These are phyloP conservation scores for Euphorbia pulcherrima DNA, from an alignment of 345 rosid genomes.

Conservation along the genomic window DNA sequence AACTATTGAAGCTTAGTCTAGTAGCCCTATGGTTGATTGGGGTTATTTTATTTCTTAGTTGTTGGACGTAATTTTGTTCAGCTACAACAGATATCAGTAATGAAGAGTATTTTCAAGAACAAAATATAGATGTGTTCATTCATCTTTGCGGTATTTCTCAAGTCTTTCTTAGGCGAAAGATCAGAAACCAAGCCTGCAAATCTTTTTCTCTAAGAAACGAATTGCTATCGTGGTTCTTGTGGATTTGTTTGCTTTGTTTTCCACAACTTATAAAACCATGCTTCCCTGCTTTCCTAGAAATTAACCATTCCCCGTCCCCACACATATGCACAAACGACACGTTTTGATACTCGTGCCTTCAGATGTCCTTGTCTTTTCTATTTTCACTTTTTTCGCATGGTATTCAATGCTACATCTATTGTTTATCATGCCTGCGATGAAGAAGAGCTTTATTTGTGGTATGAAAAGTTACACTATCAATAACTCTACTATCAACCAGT, in stretches of 20 bases:
- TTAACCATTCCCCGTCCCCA: background rate
- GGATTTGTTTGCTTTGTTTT: background rate
- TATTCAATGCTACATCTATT: background rate
- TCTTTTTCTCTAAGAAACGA: background rate
- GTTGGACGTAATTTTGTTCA: background rate
- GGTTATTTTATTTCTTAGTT: background rate
- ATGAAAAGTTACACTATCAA: background rate
- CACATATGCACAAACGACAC: background rate
- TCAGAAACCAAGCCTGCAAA: background rate
- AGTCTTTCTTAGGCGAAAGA: background rate
- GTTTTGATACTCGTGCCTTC: background rate
- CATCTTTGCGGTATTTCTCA: background rate
- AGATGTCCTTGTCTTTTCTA: background rate
- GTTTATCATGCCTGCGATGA: background rate
- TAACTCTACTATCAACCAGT: background rate
- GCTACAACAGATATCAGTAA: background rate
- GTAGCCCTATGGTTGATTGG: background rate
- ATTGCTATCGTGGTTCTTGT: background rate
- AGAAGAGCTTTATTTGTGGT: background rate
- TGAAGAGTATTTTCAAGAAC: background rate
- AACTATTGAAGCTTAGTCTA: background rate
- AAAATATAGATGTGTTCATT: background rate
- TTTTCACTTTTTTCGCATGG: background rate
- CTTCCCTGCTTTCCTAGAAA: background rate
- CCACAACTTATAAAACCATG: background rate